Base-by-base conservation (phyloP, 2,329 filamentous ascomycete species). In the Phoma sp. region DNA sequence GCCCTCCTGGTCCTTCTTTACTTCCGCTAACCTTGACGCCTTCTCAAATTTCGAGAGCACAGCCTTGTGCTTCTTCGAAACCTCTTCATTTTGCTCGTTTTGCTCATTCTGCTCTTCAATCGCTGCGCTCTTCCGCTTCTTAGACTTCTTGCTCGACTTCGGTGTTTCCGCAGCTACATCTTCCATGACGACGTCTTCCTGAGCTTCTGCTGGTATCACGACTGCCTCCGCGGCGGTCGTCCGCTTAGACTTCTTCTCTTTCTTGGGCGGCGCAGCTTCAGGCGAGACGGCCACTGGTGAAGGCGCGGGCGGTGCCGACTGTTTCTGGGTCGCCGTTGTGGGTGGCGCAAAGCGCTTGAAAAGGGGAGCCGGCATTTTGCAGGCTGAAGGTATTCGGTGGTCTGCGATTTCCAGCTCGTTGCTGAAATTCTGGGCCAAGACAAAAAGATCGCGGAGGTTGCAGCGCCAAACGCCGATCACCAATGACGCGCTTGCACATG, bases 301-400 rank as follows among this genome's bases (percentile, higher is more conserved):
- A 6, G 46, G 30, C 15, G 23, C 25, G 25, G 36, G 34, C 10
- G 52, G 43, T 25, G 54, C 51, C 7, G 47, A 10, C 26, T 58
- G 54, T 17, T 57, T 45, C 36, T 39, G 34, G 33, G 46, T 39
- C 43, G 53, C 40, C 2, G 65, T 40, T 42, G 69, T 74, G 4
- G 77, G 74, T 46, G 80, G 78, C 34, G 77, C 77, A 61, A 81
- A 80, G 46, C 78, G 76, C 25, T 76, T 72, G 59, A 81, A 80
- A 29, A 81, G 74, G 40, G 76, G 74, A 47, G 73, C 76, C 53
- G 78, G 73, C 80, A 83, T 83, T 52, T 40, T 62, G 47, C 36
- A 23, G 25, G 51, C 14, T 32, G 37, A 55, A 49, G 42, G 20
- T 28, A 36, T 6, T 26, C 9, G 17, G 29, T 43, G 33, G 32